A percentile compares a stretch with the other conserved stretches of the same genome.
Evolutionary conservation across 192 early-diverging fungal species (phyloP).

Genomic region (Linnemannia exigua): DNA sequence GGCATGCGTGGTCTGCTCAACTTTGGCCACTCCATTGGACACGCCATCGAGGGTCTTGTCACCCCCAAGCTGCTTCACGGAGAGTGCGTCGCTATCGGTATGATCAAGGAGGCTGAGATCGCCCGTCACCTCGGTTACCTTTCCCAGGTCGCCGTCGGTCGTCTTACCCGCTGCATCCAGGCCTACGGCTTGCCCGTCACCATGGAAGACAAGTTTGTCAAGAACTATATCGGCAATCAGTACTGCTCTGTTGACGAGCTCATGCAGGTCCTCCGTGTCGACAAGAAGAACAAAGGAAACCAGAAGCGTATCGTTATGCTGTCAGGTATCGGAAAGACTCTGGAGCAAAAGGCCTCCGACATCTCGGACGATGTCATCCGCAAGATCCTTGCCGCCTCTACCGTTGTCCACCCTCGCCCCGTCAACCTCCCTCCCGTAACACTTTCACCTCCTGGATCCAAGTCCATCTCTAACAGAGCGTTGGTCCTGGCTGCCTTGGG

Average conservation of each 20-base stretch:
- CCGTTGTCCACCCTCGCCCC: conserved; percentile 71
- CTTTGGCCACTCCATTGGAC: conserved; percentile 97
- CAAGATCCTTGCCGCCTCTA: conserved; percentile 84
- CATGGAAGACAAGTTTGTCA: conserved; percentile 85
- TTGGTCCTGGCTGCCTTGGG: conserved; percentile 93
- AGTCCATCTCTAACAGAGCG: conserved; percentile 98
- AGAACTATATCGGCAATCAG: conserved; percentile 69
- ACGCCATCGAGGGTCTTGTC: conserved; percentile 95
- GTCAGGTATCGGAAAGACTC: conserved; percentile 84
- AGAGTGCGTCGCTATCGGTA: conserved; percentile 96
- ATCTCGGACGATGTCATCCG: conserved; percentile 89
- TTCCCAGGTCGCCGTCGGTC: conserved; percentile 88
- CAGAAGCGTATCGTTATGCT: conserved; percentile 94
- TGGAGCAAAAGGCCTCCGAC: conserved; percentile 85
- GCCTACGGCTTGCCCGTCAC: conserved; percentile 90
- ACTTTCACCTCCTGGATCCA: conserved; percentile 91
- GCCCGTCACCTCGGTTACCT: conserved; percentile 89
- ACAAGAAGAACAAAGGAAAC: conserved; percentile 96
- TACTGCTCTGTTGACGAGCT: conserved; percentile 85
- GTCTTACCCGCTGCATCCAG: conserved; percentile 85
- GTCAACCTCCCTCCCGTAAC: conserved; percentile 59
- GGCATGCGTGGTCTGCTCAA: conserved; percentile 96
- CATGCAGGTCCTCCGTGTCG: conserved; percentile 93
- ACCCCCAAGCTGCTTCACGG: conserved; percentile 94
- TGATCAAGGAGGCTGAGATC: conserved; percentile 95